Base-by-base conservation (phyloP, 805 yeast genomes). In the Kurtzmaniella fragi region DNA sequence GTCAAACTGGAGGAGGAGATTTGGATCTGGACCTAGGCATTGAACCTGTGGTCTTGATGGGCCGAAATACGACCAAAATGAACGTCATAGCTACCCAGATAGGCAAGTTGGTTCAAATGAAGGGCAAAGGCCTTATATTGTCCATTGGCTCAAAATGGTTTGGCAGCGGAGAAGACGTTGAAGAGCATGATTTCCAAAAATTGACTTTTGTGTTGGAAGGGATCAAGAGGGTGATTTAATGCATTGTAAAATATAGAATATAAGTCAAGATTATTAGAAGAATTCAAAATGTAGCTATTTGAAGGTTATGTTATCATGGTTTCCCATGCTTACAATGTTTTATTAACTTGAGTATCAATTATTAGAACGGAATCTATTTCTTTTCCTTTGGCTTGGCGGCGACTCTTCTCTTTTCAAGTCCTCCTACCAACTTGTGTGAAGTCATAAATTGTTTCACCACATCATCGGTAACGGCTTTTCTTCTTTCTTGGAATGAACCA, bases 341-440 rank as follows among this genome's bases (percentile, higher is more conserved):
- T n/a, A n/a, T n/a, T n/a, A n/a, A n/a, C n/a, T n/a, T n/a, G n/a
- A n/a, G n/a, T n/a, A n/a, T n/a, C n/a, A n/a, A n/a, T n/a, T n/a
- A 32, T 34, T 28, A 7, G 17, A 15, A 29, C 15, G 28, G 2
- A n/a, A 20, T 45, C 35, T 55, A 48, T 52, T 72, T 78, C 51
- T 73, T 68, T 45, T 66, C 51, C 48, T 62, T 61, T 37, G 49
- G 74, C 62, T 84, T 84, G 12, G 73, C 73, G 9, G 89, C 81
- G 41, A 87, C 91, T 32, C 73, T 59, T 70, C 95, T 78, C 64
- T 82, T 84, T 59, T 77, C 75, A 40, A 70, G 60, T 28, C 96
- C 96, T 73, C 78, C 82, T 33, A 75, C 75, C 55, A 89, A 77
- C 58, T 80, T 77, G 54, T 95, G 95, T 36, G 93, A 90, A 49